Conservation (phyloP, 148 eudicot species). For the Chenopodium quinoa region DNA sequence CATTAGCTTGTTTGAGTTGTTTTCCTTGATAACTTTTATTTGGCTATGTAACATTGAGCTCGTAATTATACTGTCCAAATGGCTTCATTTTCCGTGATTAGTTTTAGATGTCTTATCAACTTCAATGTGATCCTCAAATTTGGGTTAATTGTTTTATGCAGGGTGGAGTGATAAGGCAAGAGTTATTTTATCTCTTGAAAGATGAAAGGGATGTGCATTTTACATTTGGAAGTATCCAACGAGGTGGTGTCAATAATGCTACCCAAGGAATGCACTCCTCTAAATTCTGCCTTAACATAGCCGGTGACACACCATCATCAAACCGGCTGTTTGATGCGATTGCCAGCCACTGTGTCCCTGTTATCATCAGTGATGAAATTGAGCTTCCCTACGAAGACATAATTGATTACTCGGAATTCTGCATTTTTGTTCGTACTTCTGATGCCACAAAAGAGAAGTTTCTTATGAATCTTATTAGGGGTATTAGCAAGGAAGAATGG, state of each 20-base stretch:
- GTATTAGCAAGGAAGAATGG: conserved; percentile 78
- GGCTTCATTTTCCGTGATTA: not conserved
- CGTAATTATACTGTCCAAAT: not conserved
- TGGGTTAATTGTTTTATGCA: conserved; percentile 27
- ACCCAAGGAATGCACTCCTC: conserved; percentile 82
- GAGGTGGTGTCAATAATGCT: conserved; percentile 62
- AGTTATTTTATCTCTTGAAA: conserved; percentile 65
- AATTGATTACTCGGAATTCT: conserved; percentile 78
- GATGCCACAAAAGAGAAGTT: conserved; percentile 70
- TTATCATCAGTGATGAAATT: conserved; percentile 82
- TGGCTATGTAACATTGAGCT: not conserved
- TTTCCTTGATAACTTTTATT: not conserved
- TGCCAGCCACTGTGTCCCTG: conserved; percentile 93
- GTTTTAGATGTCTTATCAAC: not conserved
- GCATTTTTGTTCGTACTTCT: conserved; percentile 69
- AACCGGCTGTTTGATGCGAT: conserved; percentile 94
- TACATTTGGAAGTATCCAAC: conserved; percentile 71
- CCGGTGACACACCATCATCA: conserved; percentile 96
- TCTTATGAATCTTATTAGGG: conserved; percentile 62
- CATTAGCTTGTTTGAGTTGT: not conserved
- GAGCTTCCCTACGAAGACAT: conserved; percentile 92
- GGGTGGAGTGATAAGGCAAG: conserved; percentile 92
- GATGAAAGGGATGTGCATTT: conserved; percentile 88
- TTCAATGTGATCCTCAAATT: not conserved
- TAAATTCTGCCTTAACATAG: conserved; percentile 93